phyloP scores from a whole-genome alignment of 768 basidiomycete genomes.

The Amanita muscaria region DNA sequence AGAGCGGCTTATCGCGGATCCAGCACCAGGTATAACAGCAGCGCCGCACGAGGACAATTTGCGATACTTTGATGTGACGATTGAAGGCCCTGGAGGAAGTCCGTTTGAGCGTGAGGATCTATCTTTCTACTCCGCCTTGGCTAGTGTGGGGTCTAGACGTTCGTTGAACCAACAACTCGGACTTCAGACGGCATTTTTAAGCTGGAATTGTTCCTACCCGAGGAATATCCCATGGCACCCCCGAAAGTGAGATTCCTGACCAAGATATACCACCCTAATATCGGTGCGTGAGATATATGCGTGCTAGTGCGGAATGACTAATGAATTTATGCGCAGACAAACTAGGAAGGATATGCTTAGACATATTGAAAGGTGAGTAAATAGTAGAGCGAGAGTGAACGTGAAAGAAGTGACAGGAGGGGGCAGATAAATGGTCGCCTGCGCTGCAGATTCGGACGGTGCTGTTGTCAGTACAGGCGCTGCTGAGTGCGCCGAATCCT shows the following conservation, averaged over 20 bases:
- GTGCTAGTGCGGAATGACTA: slow-evolving; percentile 3
- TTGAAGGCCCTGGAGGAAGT: slow-evolving; percentile 89
- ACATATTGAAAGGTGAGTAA: slow-evolving; percentile 85
- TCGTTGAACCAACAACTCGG: background rate
- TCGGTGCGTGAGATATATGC: slow-evolving; percentile 53
- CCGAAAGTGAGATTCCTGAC: slow-evolving; percentile 97
- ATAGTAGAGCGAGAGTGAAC: background rate
- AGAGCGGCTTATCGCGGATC: slow-evolving; percentile 91
- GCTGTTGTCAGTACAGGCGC: slow-evolving; percentile 92
- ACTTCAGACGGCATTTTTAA: slow-evolving; percentile 79
- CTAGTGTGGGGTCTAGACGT: background rate
- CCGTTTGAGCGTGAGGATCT: slow-evolving; percentile 69
- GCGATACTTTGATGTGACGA: slow-evolving; percentile 96
- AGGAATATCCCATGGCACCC: slow-evolving; percentile 99
- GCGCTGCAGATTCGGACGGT: slow-evolving; percentile 98
- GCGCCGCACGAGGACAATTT: slow-evolving; percentile 94
- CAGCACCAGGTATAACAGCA: slow-evolving; percentile 96
- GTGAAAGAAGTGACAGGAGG: background rate
- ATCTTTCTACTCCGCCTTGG: slow-evolving; percentile 7
- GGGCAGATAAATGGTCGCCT: slow-evolving; percentile 95
- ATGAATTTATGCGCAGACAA: slow-evolving; percentile 59
- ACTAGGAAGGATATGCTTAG: slow-evolving; percentile 95
- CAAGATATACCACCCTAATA: slow-evolving; percentile 99
- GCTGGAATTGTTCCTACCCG: slow-evolving; percentile 95
- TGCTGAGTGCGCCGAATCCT: slow-evolving; percentile 93